Percentiles rank a stretch among this genome's conserved stretches.
phyloP scores from a whole-genome alignment of 805 yeast species.

The Hanseniaspora vineae region DNA sequence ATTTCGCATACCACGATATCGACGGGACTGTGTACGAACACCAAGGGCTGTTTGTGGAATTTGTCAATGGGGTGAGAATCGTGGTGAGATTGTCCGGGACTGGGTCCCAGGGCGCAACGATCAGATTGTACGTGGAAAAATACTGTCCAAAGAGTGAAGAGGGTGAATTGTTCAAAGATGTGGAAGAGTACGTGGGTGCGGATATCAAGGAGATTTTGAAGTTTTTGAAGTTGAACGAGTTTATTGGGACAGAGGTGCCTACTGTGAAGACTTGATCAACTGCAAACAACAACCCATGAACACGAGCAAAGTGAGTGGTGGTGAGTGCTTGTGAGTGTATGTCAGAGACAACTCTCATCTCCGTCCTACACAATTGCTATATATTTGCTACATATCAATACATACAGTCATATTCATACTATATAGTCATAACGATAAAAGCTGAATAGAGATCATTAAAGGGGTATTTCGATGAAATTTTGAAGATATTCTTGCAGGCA shows the following conservation, averaged over 20 bases:
- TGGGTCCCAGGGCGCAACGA: constrained; percentile 96
- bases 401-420: too few species aligned
- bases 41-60: constrained; percentile 81
- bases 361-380: neutral
- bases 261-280: constrained; percentile 61
- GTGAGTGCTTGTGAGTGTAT: too few species aligned
- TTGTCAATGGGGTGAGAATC: constrained; percentile 70
- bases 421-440: too few species aligned
- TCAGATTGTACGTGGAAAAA: constrained; percentile 81
- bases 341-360: too few species aligned
- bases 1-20: constrained; percentile 84
- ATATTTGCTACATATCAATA: neutral
- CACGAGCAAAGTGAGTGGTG: too few species aligned
- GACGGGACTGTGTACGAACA: constrained; percentile 82
- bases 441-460: too few species aligned
- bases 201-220: constrained; percentile 52
- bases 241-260: constrained; percentile 73
- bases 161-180: constrained; percentile 31
- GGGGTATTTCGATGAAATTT: too few species aligned
- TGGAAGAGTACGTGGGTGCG: constrained; percentile 53
- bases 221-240: constrained; percentile 59
- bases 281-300: neutral
- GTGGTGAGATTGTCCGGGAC: constrained; percentile 92
- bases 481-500: too few species aligned
- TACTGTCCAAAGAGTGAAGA: constrained; percentile 47